phyloP scores from a whole-genome alignment of 192 early-diverging fungal genomes.

The Spizellomyces punctatus region DNA sequence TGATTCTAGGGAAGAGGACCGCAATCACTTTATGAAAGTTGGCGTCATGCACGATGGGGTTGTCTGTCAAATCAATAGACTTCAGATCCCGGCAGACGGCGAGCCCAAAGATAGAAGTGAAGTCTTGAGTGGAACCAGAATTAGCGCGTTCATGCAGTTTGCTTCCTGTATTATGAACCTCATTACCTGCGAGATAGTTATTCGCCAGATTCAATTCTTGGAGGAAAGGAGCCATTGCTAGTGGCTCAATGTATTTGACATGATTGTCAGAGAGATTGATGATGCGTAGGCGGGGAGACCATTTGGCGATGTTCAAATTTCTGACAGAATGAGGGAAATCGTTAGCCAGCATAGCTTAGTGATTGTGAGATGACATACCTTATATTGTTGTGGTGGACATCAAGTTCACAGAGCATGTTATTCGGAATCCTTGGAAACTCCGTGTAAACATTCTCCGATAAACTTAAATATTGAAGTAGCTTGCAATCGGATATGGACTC shows the following conservation, averaged over 20 bases:
- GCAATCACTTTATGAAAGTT: slow-evolving; percentile 11
- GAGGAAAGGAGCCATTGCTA: slow-evolving; percentile 30
- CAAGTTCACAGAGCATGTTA: slow-evolving; percentile 23
- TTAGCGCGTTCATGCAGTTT: too few relatives aligned
- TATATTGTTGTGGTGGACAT: slow-evolving; percentile 29
- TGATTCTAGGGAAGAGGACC: slow-evolving; percentile 18
- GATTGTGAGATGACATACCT: slow-evolving; percentile 7
- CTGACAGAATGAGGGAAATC: slow-evolving; percentile 4
- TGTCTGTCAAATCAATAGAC: slow-evolving; percentile 9
- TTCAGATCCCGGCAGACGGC: slow-evolving; percentile 27
- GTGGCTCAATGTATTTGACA: slow-evolving; percentile 11
- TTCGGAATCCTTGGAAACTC: slow-evolving; percentile 22
- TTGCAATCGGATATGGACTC: background rate
- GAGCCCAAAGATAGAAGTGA: slow-evolving; percentile 2
- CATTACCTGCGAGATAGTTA: slow-evolving; percentile 27
- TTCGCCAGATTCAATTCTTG: slow-evolving; percentile 22
- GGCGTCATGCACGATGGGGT: slow-evolving; percentile 7
- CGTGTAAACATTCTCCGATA: slow-evolving; percentile 26
- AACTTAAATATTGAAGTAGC: slow-evolving; percentile 21
- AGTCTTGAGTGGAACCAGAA: slow-evolving; percentile 5
- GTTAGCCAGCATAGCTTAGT: background rate
- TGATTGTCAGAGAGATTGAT: slow-evolving; percentile 24
- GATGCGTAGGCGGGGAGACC: slow-evolving; percentile 17
- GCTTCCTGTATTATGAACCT: too few relatives aligned
- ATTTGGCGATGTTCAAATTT: slow-evolving; percentile 16